phyloP scores from a whole-genome alignment of 257 asterid species.

The Fraxinus cuspidata region DNA sequence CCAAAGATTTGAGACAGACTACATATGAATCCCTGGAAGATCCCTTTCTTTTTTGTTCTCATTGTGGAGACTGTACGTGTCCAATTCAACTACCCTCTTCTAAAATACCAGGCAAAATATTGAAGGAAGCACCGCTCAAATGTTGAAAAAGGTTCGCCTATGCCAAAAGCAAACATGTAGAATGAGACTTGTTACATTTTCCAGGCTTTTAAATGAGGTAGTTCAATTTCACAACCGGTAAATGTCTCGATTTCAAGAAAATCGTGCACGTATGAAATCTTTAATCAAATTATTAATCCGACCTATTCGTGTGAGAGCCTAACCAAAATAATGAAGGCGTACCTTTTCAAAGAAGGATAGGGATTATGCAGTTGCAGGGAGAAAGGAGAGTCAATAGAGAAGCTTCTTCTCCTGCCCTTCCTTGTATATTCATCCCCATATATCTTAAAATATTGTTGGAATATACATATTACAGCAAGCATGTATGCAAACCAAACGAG shows the following conservation, averaged over 20 bases:
- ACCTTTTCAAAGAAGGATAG: neutral
- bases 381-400: neutral
- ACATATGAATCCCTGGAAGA: constrained; percentile 74
- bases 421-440: neutral
- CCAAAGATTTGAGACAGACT: constrained; percentile 71
- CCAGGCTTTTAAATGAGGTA: neutral
- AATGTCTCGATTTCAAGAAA: neutral
- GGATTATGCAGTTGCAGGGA: neutral
- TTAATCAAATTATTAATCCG: neutral
- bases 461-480: neutral
- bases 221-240: neutral
- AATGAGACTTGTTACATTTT: neutral
- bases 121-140: constrained; percentile 32
- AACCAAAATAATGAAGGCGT: neutral
- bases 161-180: constrained; percentile 31
- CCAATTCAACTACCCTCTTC: constrained; percentile 29
- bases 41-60: constrained; percentile 76
- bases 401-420: neutral
- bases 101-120: constrained; percentile 27
- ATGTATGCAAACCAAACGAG: neutral
- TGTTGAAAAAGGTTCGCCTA: constrained; percentile 38
- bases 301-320: neutral
- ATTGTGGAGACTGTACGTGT: constrained; percentile 26
- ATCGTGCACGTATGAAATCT: neutral
- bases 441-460: neutral